Conservation (phyloP, 805 yeast genomes). For the Cyberlindnera xylosilytica region DNA sequence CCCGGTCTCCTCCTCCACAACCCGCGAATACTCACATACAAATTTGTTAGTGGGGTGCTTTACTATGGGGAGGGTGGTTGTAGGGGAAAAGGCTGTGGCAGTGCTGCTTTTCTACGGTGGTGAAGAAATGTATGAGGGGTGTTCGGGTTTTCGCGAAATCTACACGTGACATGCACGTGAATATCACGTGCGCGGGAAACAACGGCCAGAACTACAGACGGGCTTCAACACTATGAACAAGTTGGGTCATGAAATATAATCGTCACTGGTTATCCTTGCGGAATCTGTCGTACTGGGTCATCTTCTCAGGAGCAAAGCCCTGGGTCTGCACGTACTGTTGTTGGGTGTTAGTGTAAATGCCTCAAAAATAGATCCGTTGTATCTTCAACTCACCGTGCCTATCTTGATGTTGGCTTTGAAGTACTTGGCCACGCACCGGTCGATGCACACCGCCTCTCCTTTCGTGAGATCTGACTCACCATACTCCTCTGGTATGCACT, state of each 20-base stretch:
- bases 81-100: conserved; percentile 13
- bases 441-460: conserved; percentile 80
- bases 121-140: conserved; percentile 15
- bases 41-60: conserved; percentile 8
- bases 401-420: conserved; percentile 66
- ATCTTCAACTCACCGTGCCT: conserved; percentile 40
- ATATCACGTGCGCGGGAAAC: background rate
- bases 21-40: conserved; percentile 18
- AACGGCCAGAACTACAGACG: background rate
- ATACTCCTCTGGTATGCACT: conserved; percentile 84
- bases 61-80: conserved; percentile 11
- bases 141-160: background rate
- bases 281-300: conserved; percentile 21
- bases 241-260: background rate
- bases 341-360: conserved; percentile 13
- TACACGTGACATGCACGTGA: background rate
- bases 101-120: conserved; percentile 18
- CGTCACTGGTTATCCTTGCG: conserved; percentile 4
- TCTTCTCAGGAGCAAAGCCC: conserved; percentile 23
- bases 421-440: conserved; percentile 83
- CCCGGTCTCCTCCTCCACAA: background rate
- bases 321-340: conserved; percentile 22
- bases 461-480: conserved; percentile 82
- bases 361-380: background rate
- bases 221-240: background rate